Conservation (phyloP, 1,284 basidiomycete species). For the Microbotryomycetes sp. region DNA sequence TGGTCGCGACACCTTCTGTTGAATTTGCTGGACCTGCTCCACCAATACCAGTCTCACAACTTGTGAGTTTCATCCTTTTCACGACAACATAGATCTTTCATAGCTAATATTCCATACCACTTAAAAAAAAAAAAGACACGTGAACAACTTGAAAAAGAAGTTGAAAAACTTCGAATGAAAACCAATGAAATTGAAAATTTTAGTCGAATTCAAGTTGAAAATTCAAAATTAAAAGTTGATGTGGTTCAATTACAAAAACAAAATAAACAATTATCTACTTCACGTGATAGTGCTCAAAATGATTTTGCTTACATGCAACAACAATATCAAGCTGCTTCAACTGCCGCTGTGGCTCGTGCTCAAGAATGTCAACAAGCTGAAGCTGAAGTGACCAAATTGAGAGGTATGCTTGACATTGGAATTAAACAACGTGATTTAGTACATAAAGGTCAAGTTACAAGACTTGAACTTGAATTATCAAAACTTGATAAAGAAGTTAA, state of each 20-base stretch:
- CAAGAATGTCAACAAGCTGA: slow-evolving; percentile 25
- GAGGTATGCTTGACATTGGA: slow-evolving; percentile 16
- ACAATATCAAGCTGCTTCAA: slow-evolving; percentile 30
- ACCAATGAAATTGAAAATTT: slow-evolving; percentile 12
- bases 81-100: no score
- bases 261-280: slow-evolving; percentile 18
- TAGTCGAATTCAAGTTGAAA: slow-evolving; percentile 16
- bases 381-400: slow-evolving; percentile 15
- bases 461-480: slow-evolving; percentile 9
- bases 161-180: slow-evolving; percentile 5
- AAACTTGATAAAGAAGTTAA: slow-evolving; percentile 14
- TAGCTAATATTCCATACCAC: no score
- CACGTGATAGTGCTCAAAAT: slow-evolving; percentile 21
- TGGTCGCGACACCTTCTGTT: background rate
- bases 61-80: slow-evolving; percentile 5
- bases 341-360: slow-evolving; percentile 28
- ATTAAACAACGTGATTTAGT: slow-evolving; percentile 22
- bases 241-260: slow-evolving; percentile 9
- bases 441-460: slow-evolving; percentile 4
- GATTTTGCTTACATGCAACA: slow-evolving; percentile 30
- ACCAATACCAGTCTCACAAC: background rate
- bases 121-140: no score
- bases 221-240: slow-evolving; percentile 14
- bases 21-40: slow-evolving; percentile 1
- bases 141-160: slow-evolving; percentile 28